Conservation (phyloP, 345 rosid species). For the Populus tremula region DNA sequence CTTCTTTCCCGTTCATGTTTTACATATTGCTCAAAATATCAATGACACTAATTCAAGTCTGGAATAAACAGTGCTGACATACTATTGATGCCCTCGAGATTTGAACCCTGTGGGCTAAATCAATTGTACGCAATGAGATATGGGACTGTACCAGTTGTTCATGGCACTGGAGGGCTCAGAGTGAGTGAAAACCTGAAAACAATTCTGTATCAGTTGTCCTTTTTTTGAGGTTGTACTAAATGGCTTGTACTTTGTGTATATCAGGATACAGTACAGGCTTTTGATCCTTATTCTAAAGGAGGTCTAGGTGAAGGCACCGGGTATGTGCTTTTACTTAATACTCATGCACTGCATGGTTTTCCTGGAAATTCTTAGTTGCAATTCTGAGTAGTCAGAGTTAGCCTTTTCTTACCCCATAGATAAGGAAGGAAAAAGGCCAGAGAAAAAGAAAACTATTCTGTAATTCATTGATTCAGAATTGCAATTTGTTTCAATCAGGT, state of each 20-base stretch:
- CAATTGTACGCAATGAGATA: slow-evolving; percentile 97
- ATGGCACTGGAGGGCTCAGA: slow-evolving; percentile 88
- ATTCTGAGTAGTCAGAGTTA: not conserved
- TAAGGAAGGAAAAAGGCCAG: not conserved
- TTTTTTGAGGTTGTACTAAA: slow-evolving; percentile 1
- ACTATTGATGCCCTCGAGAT: slow-evolving; percentile 95
- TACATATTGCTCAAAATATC: not conserved
- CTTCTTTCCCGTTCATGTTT: slow-evolving; percentile 2
- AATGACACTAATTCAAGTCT: slow-evolving; percentile 4
- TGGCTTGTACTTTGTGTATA: not conserved
- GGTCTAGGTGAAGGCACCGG: slow-evolving; percentile 82
- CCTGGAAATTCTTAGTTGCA: not conserved
- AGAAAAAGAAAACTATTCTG: not conserved
- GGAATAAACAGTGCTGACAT: slow-evolving; percentile 78
- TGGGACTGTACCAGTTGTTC: slow-evolving; percentile 91
- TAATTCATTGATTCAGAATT: not conserved
- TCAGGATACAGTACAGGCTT: slow-evolving; percentile 88
- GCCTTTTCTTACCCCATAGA: not conserved
- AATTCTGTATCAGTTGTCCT: not conserved
- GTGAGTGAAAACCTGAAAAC: slow-evolving; percentile 42
- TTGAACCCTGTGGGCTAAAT: slow-evolving; percentile 94
- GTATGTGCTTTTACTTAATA: slow-evolving; percentile 38
- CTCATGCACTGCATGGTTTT: slow-evolving; percentile 1
- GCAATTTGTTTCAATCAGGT: not conserved
- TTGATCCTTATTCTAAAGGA: slow-evolving; percentile 65